Conservation (phyloP, 2,329 filamentous ascomycete species). For the Stemphylium vesicarium region DNA sequence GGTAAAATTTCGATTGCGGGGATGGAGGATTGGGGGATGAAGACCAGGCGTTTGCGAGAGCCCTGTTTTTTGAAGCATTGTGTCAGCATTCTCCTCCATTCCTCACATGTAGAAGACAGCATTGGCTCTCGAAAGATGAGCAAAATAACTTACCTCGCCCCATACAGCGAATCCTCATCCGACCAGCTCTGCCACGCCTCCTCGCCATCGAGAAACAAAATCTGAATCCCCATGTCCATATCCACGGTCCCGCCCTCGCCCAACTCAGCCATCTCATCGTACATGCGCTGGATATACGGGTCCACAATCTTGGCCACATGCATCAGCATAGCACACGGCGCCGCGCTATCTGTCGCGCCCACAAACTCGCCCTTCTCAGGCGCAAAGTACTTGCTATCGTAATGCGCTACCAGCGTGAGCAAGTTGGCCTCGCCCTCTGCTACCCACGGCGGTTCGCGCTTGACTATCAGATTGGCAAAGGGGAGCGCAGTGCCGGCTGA, state of each 20-base stretch:
- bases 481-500: slow-evolving; percentile 74
- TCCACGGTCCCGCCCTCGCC: slow-evolving; percentile 65
- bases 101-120: neutral
- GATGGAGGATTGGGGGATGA: slow-evolving; percentile 68
- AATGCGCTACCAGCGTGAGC: slow-evolving; percentile 89
- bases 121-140: neutral
- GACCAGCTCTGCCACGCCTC: slow-evolving; percentile 88
- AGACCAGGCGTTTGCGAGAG: slow-evolving; percentile 85
- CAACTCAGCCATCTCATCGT: slow-evolving; percentile 70
- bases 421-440: slow-evolving; percentile 75
- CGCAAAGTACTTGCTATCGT: slow-evolving; percentile 77
- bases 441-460: slow-evolving; percentile 85
- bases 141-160: slow-evolving; percentile 67
- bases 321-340: slow-evolving; percentile 92
- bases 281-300: slow-evolving; percentile 78
- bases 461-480: slow-evolving; percentile 86
- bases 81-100: neutral
- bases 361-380: slow-evolving; percentile 78
- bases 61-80: slow-evolving; percentile 37
- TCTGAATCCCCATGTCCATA: slow-evolving; percentile 82
- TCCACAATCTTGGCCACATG: slow-evolving; percentile 84
- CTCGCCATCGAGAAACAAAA: slow-evolving; percentile 90
- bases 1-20: slow-evolving; percentile 59
- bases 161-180: slow-evolving; percentile 83
- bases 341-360: slow-evolving; percentile 91